phyloP scores from a whole-genome alignment of 2,329 filamentous ascomycete species.

The Pestalotiopsis sp. region DNA sequence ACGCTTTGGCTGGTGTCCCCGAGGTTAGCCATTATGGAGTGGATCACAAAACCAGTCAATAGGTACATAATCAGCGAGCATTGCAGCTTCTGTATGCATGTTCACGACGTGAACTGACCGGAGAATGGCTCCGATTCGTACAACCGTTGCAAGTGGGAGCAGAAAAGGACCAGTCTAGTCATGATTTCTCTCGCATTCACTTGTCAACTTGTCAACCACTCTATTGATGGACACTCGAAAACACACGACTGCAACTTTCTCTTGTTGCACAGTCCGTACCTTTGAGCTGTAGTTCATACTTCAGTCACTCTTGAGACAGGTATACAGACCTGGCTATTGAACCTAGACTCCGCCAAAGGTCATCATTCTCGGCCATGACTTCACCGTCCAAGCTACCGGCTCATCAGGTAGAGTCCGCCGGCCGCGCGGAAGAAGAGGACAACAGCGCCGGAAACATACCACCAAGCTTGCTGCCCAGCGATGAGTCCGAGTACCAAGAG shows the following conservation, averaged over 20 bases:
- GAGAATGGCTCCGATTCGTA: not conserved
- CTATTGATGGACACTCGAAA: not conserved
- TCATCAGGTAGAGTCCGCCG: not conserved
- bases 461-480: not conserved
- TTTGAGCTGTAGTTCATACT: no score
- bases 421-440: not conserved
- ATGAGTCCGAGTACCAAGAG: conserved; percentile 1
- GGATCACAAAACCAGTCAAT: not conserved
- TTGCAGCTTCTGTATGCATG: not conserved
- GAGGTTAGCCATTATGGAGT: not conserved
- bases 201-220: not conserved
- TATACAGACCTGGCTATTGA: no score
- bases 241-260: not conserved
- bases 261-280: not conserved
- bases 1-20: not conserved
- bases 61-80: not conserved
- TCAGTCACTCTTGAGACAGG: no score
- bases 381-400: not conserved
- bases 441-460: no score
- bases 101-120: not conserved
- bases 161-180: not conserved
- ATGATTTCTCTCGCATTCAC: not conserved
- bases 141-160: not conserved
- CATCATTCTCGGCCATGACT: not conserved
- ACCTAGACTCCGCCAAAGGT: not conserved